A percentile compares a stretch with the other conserved stretches of the same genome.
phyloP scores from a whole-genome alignment of 352 stramenopile species.

The Globisporangium lucens region DNA sequence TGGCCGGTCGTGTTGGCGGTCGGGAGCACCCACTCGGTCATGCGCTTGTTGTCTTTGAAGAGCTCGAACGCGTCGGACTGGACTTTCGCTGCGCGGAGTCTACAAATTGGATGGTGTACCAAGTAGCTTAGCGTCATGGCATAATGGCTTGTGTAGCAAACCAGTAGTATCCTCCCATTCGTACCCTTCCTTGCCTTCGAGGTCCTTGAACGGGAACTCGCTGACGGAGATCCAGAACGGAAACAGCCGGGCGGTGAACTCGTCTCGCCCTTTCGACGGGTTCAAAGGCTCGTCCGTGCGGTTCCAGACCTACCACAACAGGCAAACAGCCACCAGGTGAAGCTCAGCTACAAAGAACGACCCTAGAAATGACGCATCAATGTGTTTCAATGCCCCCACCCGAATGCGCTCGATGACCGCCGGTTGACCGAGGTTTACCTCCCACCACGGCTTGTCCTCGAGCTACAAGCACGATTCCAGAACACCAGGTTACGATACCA shows the following conservation, averaged over 20 bases:
- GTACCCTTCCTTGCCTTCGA: constrained; percentile 74
- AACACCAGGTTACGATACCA: not conserved
- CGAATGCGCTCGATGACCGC: constrained; percentile 77
- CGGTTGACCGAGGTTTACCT: constrained; percentile 87
- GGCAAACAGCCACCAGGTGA: not conserved
- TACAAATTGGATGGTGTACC: constrained; percentile 4
- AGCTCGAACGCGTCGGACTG: constrained; percentile 77
- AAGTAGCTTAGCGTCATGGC: not conserved
- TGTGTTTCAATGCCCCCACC: constrained; percentile 22
- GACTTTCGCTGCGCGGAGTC: constrained; percentile 78
- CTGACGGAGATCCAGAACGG: constrained; percentile 93
- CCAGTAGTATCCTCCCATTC: not conserved
- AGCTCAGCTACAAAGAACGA: not conserved
- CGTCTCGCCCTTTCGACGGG: constrained; percentile 53
- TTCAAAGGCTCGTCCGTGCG: constrained; percentile 87
- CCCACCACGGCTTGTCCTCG: constrained; percentile 92
- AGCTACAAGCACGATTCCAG: constrained; percentile 31
- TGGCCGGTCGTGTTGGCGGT: constrained; percentile 78
- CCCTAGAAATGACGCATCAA: not conserved
- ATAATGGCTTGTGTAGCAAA: too few species aligned
- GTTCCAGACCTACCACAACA: constrained; percentile 74
- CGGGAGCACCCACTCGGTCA: constrained; percentile 88
- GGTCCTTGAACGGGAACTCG: constrained; percentile 80
- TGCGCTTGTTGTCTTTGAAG: constrained; percentile 70
- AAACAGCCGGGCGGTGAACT: constrained; percentile 85